phyloP scores from a whole-genome alignment of 495 filamentous ascomycete species.

The Cenococcum geophilum region DNA sequence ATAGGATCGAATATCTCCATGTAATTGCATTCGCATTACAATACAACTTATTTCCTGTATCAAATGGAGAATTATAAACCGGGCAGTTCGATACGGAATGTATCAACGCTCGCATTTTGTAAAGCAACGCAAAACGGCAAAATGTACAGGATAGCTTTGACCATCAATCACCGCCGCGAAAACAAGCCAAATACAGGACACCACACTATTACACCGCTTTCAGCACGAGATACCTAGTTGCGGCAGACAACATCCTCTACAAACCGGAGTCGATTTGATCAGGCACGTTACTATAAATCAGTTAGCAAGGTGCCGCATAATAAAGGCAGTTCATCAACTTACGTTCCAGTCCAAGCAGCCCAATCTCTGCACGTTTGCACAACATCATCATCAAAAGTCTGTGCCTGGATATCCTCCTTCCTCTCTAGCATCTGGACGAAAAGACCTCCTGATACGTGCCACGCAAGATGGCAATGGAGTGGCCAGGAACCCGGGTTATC shows the following conservation, averaged over 20 bases:
- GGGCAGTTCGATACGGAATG: too few species aligned
- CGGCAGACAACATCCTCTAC: slow-evolving; percentile 21
- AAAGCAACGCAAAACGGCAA: too few species aligned
- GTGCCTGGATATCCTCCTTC: slow-evolving; percentile 38
- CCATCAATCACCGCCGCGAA: too few species aligned
- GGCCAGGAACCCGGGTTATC: slow-evolving; percentile 53
- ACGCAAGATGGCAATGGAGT: slow-evolving; percentile 55
- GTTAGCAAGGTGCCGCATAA: not conserved
- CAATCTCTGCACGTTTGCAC: slow-evolving; percentile 45
- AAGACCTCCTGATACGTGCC: slow-evolving; percentile 53
- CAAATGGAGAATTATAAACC: too few species aligned
- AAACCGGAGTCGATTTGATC: slow-evolving; percentile 51
- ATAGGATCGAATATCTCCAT: too few species aligned
- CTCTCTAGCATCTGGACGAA: slow-evolving; percentile 46
- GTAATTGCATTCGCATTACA: too few species aligned
- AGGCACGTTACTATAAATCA: slow-evolving; percentile 33
- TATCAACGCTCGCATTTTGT: too few species aligned
- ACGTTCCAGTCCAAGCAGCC: slow-evolving; percentile 42
- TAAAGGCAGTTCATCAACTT: not conserved
- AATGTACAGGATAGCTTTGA: too few species aligned
- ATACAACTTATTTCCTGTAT: too few species aligned
- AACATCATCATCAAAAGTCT: slow-evolving; percentile 17
- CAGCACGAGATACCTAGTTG: too few species aligned
- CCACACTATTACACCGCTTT: too few species aligned
- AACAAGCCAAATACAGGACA: too few species aligned